Evolutionary conservation across 768 basidiomycete genomes (phyloP), one percentile per base, ranked within the genome.

Genomic region (Paxillus rubicundulus): DNA sequence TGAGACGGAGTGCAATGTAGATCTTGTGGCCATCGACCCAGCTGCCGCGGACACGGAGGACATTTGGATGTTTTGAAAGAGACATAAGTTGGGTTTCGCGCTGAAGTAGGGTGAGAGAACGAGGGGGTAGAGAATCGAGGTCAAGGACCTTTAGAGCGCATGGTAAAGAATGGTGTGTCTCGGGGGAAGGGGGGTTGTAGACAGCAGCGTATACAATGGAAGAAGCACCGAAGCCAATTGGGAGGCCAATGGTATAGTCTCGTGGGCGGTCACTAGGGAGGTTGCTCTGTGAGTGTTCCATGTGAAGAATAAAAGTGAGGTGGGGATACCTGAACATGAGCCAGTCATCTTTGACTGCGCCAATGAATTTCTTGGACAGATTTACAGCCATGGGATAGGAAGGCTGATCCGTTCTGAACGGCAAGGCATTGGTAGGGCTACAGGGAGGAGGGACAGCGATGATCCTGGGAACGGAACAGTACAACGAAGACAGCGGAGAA

Each of bases 81-180:
- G 90, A 92, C 92, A 95, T 95, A 33, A 95, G 77, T 44, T 89
- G 89, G 0, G 93, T 94, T 71, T 96, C 92, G 45, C 89, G 79
- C 60, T 86, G 85, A 16, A 92, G 77, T 20, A 90, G 82, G 8
- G 78, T 73, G n/a, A 92, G 75, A 0, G 89, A 82, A 38, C 77
- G 77, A 0, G 77, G 86, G 0, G 87, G 84, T 34, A 95, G 79
- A 13, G 80, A 74, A 65, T 95, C 92, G 40, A 95, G 82, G 66
- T 94, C 90, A 39, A 94, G 79, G 41, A 97, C 91, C 72, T 97
- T 97, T 62, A 95, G 79, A 0, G 92, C 88, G 61, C 88, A 89
- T 16, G 86, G 78, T 32, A 79, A 74, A 5, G 76, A 74, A 42
- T 47, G 71, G 34, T 54, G 69, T 18, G 59, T 68, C 50, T 65